Evolutionary conservation across 768 basidiomycete species (phyloP).

Genomic region (Termitomyces sp.): DNA sequence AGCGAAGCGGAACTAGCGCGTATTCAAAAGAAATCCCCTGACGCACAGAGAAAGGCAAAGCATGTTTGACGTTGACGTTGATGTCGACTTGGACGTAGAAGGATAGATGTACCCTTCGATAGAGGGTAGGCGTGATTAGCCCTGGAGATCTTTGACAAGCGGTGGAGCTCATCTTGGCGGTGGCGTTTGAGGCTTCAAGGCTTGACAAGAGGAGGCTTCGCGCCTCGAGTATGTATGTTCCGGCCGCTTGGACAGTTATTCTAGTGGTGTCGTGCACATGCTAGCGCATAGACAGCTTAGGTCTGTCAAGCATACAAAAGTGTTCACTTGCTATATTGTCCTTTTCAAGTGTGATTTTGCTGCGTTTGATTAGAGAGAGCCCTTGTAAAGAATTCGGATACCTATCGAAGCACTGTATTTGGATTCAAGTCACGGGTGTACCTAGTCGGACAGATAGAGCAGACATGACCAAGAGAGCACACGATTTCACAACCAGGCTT

Average conservation of each 20-base stretch:
- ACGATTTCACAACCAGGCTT: neutral
- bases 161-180: neutral
- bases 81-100: neutral
- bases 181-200: neutral
- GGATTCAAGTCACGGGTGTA: neutral
- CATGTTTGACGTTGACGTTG: conserved; percentile 1
- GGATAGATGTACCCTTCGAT: neutral
- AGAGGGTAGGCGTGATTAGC: neutral
- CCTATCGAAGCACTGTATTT: neutral
- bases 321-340: neutral
- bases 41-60: neutral
- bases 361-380: neutral
- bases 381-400: no score
- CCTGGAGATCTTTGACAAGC: conserved; percentile 2
- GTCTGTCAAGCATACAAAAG: neutral
- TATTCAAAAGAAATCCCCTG: neutral
- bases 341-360: no score
- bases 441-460: neutral
- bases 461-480: neutral
- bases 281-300: no score
- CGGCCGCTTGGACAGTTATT: no score
- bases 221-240: neutral
- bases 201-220: neutral
- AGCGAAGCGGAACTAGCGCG: neutral
- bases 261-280: neutral